A percentile compares a stretch with the other conserved stretches of the same genome.
Conservation (phyloP, 2,329 filamentous ascomycete species). For the Geosmithia putterillii region DNA sequence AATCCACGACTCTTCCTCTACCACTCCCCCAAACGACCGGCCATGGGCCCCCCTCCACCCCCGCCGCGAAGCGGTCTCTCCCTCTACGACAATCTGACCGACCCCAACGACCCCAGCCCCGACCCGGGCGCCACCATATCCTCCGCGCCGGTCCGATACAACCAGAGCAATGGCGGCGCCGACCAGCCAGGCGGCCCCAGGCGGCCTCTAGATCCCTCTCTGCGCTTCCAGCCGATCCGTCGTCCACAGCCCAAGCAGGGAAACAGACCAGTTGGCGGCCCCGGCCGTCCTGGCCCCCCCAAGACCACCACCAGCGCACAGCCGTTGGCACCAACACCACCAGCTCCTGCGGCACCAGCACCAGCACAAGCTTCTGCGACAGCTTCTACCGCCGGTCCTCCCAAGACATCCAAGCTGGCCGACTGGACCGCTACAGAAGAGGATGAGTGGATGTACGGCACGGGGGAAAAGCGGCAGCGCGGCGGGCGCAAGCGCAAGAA, state of each 20-base stretch:
- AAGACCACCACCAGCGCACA: conserved; percentile 13
- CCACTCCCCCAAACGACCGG: not conserved
- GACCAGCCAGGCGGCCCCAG: conserved; percentile 37
- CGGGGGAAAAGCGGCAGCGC: conserved; percentile 54
- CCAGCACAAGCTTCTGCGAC: too few species aligned
- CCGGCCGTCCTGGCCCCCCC: conserved; percentile 32
- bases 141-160: conserved; percentile 62
- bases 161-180: conserved; percentile 31
- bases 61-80: conserved; percentile 45
- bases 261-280: conserved; percentile 50
- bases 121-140: conserved; percentile 55
- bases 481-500: conserved; percentile 72
- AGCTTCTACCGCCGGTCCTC: too few species aligned
- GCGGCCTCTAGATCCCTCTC: conserved; percentile 47
- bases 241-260: conserved; percentile 51
- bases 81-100: conserved; percentile 75
- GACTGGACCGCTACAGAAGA: conserved; percentile 70
- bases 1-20: too few species aligned
- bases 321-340: conserved; percentile 10
- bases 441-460: conserved; percentile 66
- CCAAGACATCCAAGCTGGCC: conserved; percentile 54
- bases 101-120: conserved; percentile 35
- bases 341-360: conserved; percentile 22
- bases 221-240: conserved; percentile 80
- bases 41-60: conserved; percentile 13